Conservation (phyloP, 73 alveolate genomes). For the Stentor roeselii region DNA sequence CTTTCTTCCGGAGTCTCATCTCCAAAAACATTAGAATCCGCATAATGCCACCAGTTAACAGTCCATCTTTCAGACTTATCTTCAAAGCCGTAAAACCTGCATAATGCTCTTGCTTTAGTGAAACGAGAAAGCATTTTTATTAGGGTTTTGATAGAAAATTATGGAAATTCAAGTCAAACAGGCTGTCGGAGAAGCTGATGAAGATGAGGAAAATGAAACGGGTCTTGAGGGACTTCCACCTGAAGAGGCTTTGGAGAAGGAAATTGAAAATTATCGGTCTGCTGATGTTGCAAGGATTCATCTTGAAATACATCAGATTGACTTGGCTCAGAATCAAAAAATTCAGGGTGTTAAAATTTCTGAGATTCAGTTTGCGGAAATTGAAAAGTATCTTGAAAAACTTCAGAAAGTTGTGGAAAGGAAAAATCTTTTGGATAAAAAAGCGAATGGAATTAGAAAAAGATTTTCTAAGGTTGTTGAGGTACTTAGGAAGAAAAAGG, state of each 20-base stretch:
- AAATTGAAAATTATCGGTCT: background rate
- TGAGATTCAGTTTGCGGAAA: background rate
- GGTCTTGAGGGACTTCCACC: background rate
- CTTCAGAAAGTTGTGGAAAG: background rate
- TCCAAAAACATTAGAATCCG: background rate
- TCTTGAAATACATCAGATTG: background rate
- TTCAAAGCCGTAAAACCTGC: constrained; percentile 14
- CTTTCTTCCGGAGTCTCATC: constrained; percentile 32
- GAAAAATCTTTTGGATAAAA: background rate
- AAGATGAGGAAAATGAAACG: background rate
- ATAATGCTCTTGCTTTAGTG: background rate
- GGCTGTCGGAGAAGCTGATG: background rate
- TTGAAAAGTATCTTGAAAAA: background rate
- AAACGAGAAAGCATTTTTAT: background rate
- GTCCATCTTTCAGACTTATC: background rate
- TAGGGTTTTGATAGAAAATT: no score
- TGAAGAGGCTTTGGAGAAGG: background rate
- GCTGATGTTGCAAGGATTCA: background rate
- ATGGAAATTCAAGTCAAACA: background rate
- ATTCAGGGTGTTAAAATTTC: no score
- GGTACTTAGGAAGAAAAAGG: no score
- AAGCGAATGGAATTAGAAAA: background rate
- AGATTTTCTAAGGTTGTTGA: background rate
- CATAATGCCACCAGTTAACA: constrained; percentile 19
- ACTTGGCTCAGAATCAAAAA: background rate